Conservation (phyloP, 208 protist genomes). For the Chromosphaera perkinsii region DNA sequence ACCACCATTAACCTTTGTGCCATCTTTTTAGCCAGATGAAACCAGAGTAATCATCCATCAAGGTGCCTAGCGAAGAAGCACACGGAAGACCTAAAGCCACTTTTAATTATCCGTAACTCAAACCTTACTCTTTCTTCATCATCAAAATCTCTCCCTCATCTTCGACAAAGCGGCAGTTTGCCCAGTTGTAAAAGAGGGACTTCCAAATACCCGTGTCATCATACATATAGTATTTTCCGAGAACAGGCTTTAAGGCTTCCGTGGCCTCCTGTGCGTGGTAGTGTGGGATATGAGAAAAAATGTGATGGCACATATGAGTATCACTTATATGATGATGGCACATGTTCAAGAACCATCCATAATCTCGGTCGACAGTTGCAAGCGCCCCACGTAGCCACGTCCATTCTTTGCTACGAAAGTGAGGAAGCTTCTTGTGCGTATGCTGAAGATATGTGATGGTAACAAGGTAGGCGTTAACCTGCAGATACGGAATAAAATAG, state of each 20-base stretch:
- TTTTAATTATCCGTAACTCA: too few species aligned
- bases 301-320: slow-evolving; percentile 84
- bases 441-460: slow-evolving; percentile 86
- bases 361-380: slow-evolving; percentile 78
- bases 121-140: too few species aligned
- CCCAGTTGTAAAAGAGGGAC: too few species aligned
- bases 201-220: too few species aligned
- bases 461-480: slow-evolving; percentile 83
- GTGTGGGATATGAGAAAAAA: slow-evolving; percentile 83
- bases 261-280: slow-evolving; percentile 80
- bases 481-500: too few species aligned
- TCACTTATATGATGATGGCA: slow-evolving; percentile 83
- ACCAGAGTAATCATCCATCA: too few species aligned
- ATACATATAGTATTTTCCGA: slow-evolving; percentile 31
- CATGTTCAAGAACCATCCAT: slow-evolving; percentile 68
- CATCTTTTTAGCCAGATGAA: too few species aligned
- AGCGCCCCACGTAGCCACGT: slow-evolving; percentile 81
- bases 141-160: too few species aligned
- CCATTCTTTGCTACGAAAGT: slow-evolving; percentile 77
- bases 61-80: too few species aligned
- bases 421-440: slow-evolving; percentile 75
- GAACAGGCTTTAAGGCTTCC: slow-evolving; percentile 34
- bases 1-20: too few species aligned
- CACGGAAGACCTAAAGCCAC: too few species aligned
- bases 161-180: too few species aligned